Evolutionary conservation across 2,329 filamentous ascomycete species (phyloP).

Genomic region (Ophiostoma populinum): DNA sequence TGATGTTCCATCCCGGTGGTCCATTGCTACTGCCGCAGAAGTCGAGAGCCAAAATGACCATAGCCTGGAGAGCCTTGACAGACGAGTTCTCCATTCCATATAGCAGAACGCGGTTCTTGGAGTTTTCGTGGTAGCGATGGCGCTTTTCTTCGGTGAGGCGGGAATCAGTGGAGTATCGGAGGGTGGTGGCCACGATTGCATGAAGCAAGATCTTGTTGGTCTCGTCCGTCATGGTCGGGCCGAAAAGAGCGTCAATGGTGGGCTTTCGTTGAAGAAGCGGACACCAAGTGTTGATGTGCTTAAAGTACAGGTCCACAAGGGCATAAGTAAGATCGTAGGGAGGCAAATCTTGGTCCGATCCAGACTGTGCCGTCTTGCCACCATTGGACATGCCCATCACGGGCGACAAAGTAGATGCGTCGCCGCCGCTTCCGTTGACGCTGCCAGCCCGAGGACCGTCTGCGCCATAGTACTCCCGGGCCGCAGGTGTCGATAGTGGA

Average conservation of each 20-base stretch:
- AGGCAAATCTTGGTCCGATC: slow-evolving; percentile 49
- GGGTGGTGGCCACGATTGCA: slow-evolving; percentile 73
- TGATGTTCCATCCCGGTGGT: slow-evolving; percentile 79
- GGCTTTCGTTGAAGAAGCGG: slow-evolving; percentile 76
- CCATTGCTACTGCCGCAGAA: slow-evolving; percentile 77
- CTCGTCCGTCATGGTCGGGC: slow-evolving; percentile 57
- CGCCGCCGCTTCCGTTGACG: neutral
- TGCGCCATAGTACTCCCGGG: slow-evolving; percentile 32
- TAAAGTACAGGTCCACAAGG: slow-evolving; percentile 61
- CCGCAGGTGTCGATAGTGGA: slow-evolving; percentile 22
- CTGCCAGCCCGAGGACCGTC: slow-evolving; percentile 10
- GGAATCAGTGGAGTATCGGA: slow-evolving; percentile 66
- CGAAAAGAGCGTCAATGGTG: slow-evolving; percentile 69
- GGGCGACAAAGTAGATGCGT: slow-evolving; percentile 16
- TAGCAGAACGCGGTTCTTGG: slow-evolving; percentile 71
- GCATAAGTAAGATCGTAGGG: slow-evolving; percentile 60
- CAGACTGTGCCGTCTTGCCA: slow-evolving; percentile 23
- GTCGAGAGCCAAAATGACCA: slow-evolving; percentile 75
- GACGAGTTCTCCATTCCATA: slow-evolving; percentile 84
- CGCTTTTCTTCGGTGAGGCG: slow-evolving; percentile 58
- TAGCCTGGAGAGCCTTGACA: slow-evolving; percentile 70
- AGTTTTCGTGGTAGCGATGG: slow-evolving; percentile 58
- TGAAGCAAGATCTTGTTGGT: slow-evolving; percentile 70
- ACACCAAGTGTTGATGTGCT: slow-evolving; percentile 70
- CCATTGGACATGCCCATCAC: slow-evolving; percentile 34